Conservation (phyloP, 202 grass and related monocot genomes). For the Brachypodium distachyon region DNA sequence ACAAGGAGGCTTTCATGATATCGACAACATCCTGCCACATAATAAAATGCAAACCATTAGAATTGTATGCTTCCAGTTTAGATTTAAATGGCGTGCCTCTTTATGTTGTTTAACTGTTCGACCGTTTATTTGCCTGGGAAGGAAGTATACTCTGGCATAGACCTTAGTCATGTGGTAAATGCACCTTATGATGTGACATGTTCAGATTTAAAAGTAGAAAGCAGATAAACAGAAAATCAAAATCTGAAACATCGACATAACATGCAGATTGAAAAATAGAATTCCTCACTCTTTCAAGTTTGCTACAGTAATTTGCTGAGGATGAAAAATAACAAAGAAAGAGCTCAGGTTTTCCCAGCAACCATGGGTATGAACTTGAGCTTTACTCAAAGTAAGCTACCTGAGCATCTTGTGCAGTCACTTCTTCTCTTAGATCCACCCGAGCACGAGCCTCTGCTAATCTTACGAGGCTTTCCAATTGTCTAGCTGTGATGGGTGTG, state of each 20-base stretch:
- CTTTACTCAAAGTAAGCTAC: conserved; percentile 24
- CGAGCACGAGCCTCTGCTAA: conserved; percentile 92
- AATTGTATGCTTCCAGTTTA: not conserved
- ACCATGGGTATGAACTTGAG: not conserved
- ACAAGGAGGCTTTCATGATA: conserved; percentile 82
- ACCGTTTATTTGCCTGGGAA: not conserved
- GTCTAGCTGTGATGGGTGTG: conserved; percentile 92
- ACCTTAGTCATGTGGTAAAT: not conserved
- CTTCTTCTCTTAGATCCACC: conserved; percentile 85
- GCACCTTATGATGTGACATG: not conserved
- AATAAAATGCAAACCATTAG: conserved; percentile 10
- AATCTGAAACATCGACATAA: not conserved
- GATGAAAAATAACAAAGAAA: conserved; percentile 9
- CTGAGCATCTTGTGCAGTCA: conserved; percentile 66
- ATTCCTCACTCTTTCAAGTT: not conserved
- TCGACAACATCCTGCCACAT: conserved; percentile 55
- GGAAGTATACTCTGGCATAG: not conserved
- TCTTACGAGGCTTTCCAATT: conserved; percentile 88
- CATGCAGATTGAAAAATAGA: not conserved
- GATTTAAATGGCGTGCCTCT: not conserved
- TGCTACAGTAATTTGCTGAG: not conserved
- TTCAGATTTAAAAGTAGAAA: not conserved
- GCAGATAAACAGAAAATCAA: not conserved
- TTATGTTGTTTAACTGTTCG: not conserved
- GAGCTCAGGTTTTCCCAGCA: not conserved